These are phyloP conservation scores for Eutypella sp. DNA, from an alignment of 2,329 filamentous ascomycete genomes.

Conservation along the genomic window DNA sequence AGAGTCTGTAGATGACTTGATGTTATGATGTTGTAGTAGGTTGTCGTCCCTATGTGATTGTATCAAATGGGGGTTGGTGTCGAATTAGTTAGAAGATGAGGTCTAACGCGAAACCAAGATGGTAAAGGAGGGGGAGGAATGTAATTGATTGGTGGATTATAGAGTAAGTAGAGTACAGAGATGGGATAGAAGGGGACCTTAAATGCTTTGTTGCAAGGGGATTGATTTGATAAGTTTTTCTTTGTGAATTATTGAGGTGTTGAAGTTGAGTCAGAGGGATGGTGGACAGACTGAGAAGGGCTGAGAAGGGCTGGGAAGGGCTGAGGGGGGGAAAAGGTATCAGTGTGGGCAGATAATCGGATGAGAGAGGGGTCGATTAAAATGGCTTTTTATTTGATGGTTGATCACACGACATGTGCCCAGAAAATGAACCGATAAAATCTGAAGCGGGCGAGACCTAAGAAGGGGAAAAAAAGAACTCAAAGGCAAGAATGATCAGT, in stretches of 20 bases:
- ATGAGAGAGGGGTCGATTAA: not conserved
- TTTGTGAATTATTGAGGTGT: not conserved
- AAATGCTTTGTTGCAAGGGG: not conserved
- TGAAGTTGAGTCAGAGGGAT: not conserved
- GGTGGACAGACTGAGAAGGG: too few species aligned
- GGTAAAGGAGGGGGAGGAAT: not conserved
- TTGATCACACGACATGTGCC: not conserved
- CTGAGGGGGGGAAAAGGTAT: not conserved
- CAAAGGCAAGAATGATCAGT: not conserved
- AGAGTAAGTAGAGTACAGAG: not conserved
- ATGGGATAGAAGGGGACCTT: not conserved
- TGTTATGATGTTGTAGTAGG: not conserved
- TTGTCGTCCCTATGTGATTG: too few species aligned
- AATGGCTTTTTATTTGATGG: not conserved
- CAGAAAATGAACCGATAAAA: not conserved
- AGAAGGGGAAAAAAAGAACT: not conserved
- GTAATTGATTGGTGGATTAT: not conserved
- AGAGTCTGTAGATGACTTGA: not conserved
- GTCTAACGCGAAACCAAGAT: not conserved
- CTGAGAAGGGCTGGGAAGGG: too few species aligned
- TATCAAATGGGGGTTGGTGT: too few species aligned
- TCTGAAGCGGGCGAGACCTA: not conserved
- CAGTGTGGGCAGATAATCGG: constrained; percentile 1
- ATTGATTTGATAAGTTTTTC: not conserved
- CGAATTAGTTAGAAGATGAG: too few species aligned